A percentile compares a stretch with the other conserved stretches of the same genome.
Evolutionary conservation across 2,329 filamentous ascomycete genomes (phyloP).

Genomic region (Ascochyta pisi): DNA sequence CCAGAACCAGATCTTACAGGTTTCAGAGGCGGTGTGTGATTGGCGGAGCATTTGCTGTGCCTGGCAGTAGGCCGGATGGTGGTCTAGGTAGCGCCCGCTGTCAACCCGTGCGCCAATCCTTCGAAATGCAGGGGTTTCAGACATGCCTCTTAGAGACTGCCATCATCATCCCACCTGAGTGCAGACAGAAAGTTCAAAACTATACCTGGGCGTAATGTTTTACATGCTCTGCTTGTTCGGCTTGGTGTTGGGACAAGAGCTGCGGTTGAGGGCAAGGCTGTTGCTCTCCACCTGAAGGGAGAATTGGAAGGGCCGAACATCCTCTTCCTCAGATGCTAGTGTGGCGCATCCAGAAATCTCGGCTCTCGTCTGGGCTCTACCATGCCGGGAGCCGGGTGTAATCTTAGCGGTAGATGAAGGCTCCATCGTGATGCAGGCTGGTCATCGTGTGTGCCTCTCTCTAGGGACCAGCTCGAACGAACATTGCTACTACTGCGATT

Average conservation of each 20-base stretch:
- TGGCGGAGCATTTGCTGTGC: slow-evolving; percentile 28
- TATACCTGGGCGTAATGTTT: background rate
- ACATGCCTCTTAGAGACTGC: background rate
- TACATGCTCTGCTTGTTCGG: background rate
- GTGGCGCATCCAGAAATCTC: slow-evolving; percentile 16
- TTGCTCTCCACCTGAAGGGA: background rate
- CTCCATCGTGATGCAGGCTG: background rate
- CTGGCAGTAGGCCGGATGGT: slow-evolving; percentile 18
- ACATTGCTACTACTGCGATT: background rate
- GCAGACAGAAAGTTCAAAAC: background rate
- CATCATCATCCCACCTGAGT: background rate
- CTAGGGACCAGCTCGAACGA: background rate
- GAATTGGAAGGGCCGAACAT: background rate
- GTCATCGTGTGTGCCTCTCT: background rate
- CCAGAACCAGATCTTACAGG: slow-evolving; percentile 23
- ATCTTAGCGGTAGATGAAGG: slow-evolving; percentile 11
- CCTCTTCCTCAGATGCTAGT: background rate
- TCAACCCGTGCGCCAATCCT: slow-evolving; percentile 23
- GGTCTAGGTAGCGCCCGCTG: slow-evolving; percentile 22
- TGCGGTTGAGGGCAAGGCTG: background rate
- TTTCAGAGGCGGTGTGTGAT: slow-evolving; percentile 16
- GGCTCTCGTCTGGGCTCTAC: slow-evolving; percentile 11
- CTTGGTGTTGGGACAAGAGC: background rate
- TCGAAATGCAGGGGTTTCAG: slow-evolving; percentile 29
- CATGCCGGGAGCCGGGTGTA: slow-evolving; percentile 8